These are phyloP conservation scores for Tubosaeta sp. DNA, from an alignment of 768 basidiomycete species.

Conservation along the genomic window DNA sequence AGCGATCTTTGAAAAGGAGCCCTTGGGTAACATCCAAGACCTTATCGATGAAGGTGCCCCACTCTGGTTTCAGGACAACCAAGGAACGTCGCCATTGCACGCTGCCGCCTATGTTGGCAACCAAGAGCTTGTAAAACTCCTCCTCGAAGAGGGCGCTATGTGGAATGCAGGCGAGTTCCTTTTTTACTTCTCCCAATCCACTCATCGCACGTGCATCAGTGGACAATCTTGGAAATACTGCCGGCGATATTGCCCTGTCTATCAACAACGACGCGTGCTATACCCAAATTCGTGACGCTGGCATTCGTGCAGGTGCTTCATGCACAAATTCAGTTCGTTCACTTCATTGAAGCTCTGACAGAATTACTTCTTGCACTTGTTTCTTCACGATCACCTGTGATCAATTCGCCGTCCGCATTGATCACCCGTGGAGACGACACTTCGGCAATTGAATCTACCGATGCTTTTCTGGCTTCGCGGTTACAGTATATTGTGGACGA, in stretches of 20 bases:
- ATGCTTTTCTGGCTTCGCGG: constrained; percentile 65
- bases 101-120: constrained; percentile 78
- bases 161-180: constrained; percentile 80
- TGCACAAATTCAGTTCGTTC: constrained; percentile 2
- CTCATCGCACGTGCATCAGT: constrained; percentile 38
- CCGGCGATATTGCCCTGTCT: constrained; percentile 87
- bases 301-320: constrained; percentile 77
- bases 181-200: neutral
- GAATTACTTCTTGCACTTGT: constrained; percentile 71
- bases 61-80: constrained; percentile 85
- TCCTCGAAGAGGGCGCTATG: constrained; percentile 79
- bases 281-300: constrained; percentile 81
- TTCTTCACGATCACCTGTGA: constrained; percentile 38
- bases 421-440: constrained; percentile 48
- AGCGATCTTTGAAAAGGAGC: constrained; percentile 49
- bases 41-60: constrained; percentile 68
- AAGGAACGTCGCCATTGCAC: constrained; percentile 82
- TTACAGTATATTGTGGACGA: constrained; percentile 67
- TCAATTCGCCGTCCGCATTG: constrained; percentile 29
- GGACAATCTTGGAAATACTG: constrained; percentile 75
- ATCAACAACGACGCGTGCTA: constrained; percentile 77
- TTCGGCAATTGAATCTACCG: constrained; percentile 58
- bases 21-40: constrained; percentile 40
- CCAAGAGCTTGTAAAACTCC: constrained; percentile 52
- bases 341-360: constrained; percentile 25